A percentile compares a stretch with the other conserved stretches of the same genome.
These are phyloP conservation scores for Chaetomium olivaceum DNA, from an alignment of 2,329 filamentous ascomycete species.

Conservation along the genomic window DNA sequence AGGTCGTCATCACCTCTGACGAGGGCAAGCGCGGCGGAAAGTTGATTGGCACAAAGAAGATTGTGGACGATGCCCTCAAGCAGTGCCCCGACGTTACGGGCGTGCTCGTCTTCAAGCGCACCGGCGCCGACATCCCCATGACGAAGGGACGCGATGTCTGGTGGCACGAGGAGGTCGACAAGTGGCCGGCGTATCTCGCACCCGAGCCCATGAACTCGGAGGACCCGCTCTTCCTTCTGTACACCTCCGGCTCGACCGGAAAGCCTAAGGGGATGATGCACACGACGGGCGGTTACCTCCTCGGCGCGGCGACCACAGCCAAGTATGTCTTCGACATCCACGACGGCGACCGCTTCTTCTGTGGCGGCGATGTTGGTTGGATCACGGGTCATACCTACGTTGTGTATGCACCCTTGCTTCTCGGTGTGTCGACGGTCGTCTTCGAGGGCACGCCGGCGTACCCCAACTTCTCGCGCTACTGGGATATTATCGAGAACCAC, in stretches of 20 bases:
- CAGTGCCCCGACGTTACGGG: conserved; percentile 86
- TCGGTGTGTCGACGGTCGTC: conserved; percentile 92
- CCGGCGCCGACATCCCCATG: conserved; percentile 89
- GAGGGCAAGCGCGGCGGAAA: conserved; percentile 98
- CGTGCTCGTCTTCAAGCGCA: conserved; percentile 92
- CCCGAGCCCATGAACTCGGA: conserved; percentile 89
- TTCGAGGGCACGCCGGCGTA: conserved; percentile 98
- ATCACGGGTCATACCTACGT: conserved; percentile 99
- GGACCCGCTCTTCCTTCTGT: conserved; percentile 94
- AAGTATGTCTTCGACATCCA: conserved; percentile 99
- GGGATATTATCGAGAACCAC: conserved; percentile 97
- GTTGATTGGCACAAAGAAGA: conserved; percentile 97
- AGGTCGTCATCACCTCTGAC: conserved; percentile 94
- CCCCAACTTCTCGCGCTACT: conserved; percentile 96
- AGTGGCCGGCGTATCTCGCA: conserved; percentile 90
- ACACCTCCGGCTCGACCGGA: conserved; percentile 95
- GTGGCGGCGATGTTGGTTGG: conserved; percentile 97
- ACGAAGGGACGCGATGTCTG: conserved; percentile 85
- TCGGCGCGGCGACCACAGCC: conserved; percentile 88
- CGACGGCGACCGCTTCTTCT: conserved; percentile 91
- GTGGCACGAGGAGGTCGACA: conserved; percentile 99
- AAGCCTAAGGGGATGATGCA: conserved; percentile 99
- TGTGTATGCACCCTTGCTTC: conserved; percentile 89
- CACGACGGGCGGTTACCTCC: conserved; percentile 91
- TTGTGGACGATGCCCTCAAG: conserved; percentile 95